phyloP scores from a whole-genome alignment of 805 yeast genomes.

The Ogataea polymorpha region DNA sequence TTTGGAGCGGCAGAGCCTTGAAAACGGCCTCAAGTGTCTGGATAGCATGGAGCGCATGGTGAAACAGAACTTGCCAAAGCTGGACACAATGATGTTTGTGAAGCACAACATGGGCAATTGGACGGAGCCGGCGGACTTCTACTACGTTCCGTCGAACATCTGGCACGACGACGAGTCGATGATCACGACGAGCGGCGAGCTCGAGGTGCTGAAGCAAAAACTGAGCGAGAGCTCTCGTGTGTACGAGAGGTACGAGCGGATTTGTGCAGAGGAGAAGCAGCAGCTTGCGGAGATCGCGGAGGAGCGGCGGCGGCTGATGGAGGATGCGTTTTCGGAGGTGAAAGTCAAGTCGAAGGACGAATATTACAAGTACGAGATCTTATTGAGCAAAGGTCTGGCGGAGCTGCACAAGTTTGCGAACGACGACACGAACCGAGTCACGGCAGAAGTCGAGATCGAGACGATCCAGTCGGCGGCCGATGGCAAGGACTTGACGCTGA shows the following conservation, averaged over 20 bases:
- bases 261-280: constrained; percentile 49
- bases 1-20: constrained; percentile 51
- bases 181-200: constrained; percentile 53
- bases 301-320: constrained; percentile 34
- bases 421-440: constrained; percentile 71
- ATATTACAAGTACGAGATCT: constrained; percentile 44
- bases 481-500: constrained; percentile 63
- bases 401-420: constrained; percentile 60
- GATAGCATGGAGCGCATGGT: constrained; percentile 53
- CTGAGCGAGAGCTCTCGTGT: constrained; percentile 41
- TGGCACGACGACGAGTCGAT: constrained; percentile 96
- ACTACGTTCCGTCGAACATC: constrained; percentile 81
- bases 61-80: constrained; percentile 63
- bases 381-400: constrained; percentile 49
- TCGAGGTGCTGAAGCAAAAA: constrained; percentile 51
- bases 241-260: constrained; percentile 39
- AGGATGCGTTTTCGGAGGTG: constrained; percentile 34
- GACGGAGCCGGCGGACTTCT: constrained; percentile 84
- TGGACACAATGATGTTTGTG: constrained; percentile 87
- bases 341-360: constrained; percentile 39
- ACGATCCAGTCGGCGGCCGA: constrained; percentile 83
- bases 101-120: constrained; percentile 77
- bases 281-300: constrained; percentile 41
- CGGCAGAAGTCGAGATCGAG: constrained; percentile 84
- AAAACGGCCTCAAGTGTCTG: constrained; percentile 43